Evolutionary conservation across 2,329 filamentous ascomycete species (phyloP).

Genomic region (Fusarium mundagurra): DNA sequence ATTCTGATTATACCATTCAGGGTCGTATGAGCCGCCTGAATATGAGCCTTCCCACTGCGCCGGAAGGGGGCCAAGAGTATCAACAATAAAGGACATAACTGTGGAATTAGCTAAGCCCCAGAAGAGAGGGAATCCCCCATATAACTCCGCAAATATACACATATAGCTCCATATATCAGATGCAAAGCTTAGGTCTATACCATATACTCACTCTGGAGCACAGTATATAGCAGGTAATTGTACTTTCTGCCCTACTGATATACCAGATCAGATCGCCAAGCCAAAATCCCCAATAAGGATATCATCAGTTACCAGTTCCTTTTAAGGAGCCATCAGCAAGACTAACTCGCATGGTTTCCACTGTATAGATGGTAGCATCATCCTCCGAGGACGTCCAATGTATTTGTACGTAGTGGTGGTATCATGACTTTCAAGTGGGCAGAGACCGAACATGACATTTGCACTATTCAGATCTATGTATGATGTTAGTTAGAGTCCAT

Average conservation of each 20-base stretch:
- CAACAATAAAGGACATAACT: neutral
- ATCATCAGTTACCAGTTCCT: no score
- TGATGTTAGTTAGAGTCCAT: neutral
- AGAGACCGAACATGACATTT: neutral
- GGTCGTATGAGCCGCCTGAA: no score
- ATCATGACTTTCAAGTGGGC: no score
- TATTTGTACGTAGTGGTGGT: no score
- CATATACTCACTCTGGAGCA: neutral
- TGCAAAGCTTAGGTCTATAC: neutral
- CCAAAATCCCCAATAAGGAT: neutral
- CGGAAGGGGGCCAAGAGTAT: neutral
- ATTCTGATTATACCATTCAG: no score
- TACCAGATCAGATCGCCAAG: neutral
- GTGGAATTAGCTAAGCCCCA: neutral
- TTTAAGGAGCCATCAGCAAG: neutral
- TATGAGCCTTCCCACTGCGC: no score
- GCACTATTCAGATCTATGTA: neutral
- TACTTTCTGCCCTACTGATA: no score
- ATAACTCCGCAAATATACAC: neutral
- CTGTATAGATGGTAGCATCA: no score
- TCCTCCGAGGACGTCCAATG: no score
- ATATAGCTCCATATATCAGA: neutral
- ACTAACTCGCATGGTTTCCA: neutral
- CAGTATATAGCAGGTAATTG: neutral
- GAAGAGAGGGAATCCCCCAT: neutral